Percentiles rank a stretch among this genome's conserved stretches.
Conservation (phyloP, 495 filamentous ascomycete genomes). For the Filosporella fistucella region DNA sequence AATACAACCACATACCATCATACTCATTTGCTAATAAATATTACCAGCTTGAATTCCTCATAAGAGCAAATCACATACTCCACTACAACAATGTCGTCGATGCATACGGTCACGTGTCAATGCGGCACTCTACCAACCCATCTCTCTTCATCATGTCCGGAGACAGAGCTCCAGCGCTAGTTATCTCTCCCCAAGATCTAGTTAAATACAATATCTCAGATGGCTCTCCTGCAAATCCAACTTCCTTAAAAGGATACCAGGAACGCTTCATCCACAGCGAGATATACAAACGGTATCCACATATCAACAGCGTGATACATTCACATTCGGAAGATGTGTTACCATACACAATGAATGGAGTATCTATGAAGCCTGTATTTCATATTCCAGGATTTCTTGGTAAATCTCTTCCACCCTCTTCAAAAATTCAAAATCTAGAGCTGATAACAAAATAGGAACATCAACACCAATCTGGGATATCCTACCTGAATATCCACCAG, state of each 20-base stretch:
- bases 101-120: constrained; percentile 48
- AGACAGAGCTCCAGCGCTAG: constrained; percentile 37
- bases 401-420: too few relatives aligned
- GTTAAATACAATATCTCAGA: constrained; percentile 38
- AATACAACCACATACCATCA: too few relatives aligned
- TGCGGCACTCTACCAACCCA: constrained; percentile 37
- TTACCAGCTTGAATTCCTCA: constrained; percentile 4
- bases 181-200: constrained; percentile 37
- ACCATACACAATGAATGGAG: constrained; percentile 36
- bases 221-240: constrained; percentile 31
- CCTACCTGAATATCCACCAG: constrained; percentile 18
- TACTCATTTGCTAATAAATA: too few relatives aligned
- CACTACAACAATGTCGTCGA: constrained; percentile 39
- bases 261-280: constrained; percentile 51
- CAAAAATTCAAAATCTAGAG: too few relatives aligned
- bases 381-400: constrained; percentile 44
- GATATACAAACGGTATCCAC: constrained; percentile 37
- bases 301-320: constrained; percentile 41
- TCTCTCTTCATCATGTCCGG: constrained; percentile 40
- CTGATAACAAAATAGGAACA: too few relatives aligned
- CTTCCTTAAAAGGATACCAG: constrained; percentile 29
- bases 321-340: constrained; percentile 42
- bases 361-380: constrained; percentile 34
- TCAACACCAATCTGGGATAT: constrained; percentile 32
- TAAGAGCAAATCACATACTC: constrained; percentile 9